Evolutionary conservation across 345 rosid species (phyloP), one percentile per base, ranked within the genome.

Genomic region (Populus alba): DNA sequence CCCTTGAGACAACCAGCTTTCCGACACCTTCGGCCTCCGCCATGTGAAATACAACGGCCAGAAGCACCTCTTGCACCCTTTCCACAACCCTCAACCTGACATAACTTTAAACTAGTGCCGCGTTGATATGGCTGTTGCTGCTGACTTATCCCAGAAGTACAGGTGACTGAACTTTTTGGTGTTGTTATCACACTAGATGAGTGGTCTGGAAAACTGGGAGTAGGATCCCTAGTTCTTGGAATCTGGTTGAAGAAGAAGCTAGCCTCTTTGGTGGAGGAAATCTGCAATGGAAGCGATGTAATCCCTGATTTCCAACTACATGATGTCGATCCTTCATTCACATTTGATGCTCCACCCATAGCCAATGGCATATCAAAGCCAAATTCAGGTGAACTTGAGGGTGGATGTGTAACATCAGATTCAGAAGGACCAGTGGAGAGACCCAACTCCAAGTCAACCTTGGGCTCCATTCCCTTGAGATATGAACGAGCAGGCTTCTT

Each of bases 31-130:
- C 97, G 83, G 63, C 99, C 99, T 76, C 99, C 98, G 63, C 99
- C 99, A 81, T 96, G 99, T 57, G 98, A 96, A 51, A 96, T 96
- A 71, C 99, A 96, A 68, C 88, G 97, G 31, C 97, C 98, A 25
- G 99, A 91, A 69, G 99, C 98, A 78, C 99, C 98, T 88, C 99
- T 94, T 67, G 99, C 99, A 69, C 99, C 97, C 86, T 94, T 96
- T 69, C 88, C 97, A 84, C 99, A 96, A 75, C 99, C 99, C 81
- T 96, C 97, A 27, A 94, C 85, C 88, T 86, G 97, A 81, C 99
- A 96, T 73, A 79, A 81, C 86, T 92, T 96, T 73, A 92, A 88
- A 82, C 86, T 78, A 78, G 83, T 82, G 76, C 72, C 81, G 67
- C 94, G 91, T 59, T 86, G 89, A 74, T 86, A 89, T 78, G 86